Evolutionary conservation across 2,329 filamentous ascomycete genomes (phyloP).

Genomic region (Triangularia verruculosa): DNA sequence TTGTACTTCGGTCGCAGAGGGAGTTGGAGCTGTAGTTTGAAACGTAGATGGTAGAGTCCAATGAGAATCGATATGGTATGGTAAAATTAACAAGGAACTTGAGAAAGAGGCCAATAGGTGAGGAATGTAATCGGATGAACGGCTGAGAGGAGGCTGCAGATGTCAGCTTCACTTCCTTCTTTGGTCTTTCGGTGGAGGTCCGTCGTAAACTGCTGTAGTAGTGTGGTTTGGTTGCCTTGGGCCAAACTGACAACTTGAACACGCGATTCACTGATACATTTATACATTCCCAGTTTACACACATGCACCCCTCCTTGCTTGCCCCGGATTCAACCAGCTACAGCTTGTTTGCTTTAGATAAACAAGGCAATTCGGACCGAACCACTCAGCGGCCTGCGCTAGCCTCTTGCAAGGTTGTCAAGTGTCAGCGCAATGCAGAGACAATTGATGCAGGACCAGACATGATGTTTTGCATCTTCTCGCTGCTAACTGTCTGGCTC

Average conservation of each 20-base stretch:
- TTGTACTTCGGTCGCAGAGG: background rate
- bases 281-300: background rate
- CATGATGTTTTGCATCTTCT: background rate
- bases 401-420: background rate
- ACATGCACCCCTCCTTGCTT: background rate
- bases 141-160: background rate
- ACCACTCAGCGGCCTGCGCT: background rate
- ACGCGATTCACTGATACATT: background rate
- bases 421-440: background rate
- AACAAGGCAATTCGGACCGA: constrained; percentile 9
- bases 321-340: background rate
- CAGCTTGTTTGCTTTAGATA: background rate
- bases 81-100: background rate
- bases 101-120: background rate
- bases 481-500: background rate
- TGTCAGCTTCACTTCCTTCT: background rate
- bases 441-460: background rate
- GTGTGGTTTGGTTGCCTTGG: background rate
- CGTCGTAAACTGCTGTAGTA: background rate
- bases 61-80: background rate
- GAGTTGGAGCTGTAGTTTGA: background rate
- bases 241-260: background rate
- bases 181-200: background rate
- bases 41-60: background rate
- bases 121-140: background rate